Conservation (phyloP, 116 monocot species). For the Dioscorea cayenensis region DNA sequence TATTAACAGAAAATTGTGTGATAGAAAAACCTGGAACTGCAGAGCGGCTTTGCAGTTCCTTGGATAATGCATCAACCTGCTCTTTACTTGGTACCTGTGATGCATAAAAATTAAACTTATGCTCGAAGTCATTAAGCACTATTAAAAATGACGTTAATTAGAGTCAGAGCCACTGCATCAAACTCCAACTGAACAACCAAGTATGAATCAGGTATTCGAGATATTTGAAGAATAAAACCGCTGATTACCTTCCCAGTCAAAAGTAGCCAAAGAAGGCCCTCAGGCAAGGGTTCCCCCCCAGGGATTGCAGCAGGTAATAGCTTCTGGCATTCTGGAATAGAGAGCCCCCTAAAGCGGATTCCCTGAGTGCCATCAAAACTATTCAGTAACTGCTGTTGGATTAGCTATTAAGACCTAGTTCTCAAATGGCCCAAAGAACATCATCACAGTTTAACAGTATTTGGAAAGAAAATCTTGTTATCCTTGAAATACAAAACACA, state of each 20-base stretch:
- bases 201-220: background rate
- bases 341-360: slow-evolving; percentile 93
- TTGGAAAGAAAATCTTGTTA: background rate
- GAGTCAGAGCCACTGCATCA: background rate
- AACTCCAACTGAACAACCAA: background rate
- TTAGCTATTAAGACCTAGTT: background rate
- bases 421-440: background rate
- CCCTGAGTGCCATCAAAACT: slow-evolving; percentile 40
- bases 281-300: slow-evolving; percentile 91
- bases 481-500: background rate
- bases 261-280: slow-evolving; percentile 98
- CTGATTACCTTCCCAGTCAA: slow-evolving; percentile 88
- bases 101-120: background rate
- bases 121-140: background rate
- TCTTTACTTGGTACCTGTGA: slow-evolving; percentile 88
- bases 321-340: slow-evolving; percentile 99
- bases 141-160: too few relatives aligned
- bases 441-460: background rate
- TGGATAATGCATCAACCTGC: slow-evolving; percentile 76
- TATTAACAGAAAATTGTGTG: background rate
- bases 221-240: background rate
- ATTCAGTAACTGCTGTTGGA: background rate
- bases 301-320: slow-evolving; percentile 66
- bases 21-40: slow-evolving; percentile 61
- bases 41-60: slow-evolving; percentile 71